These are phyloP conservation scores for Hypoxylon sp. DNA, from an alignment of 2,329 filamentous ascomycete species.

Conservation along the genomic window DNA sequence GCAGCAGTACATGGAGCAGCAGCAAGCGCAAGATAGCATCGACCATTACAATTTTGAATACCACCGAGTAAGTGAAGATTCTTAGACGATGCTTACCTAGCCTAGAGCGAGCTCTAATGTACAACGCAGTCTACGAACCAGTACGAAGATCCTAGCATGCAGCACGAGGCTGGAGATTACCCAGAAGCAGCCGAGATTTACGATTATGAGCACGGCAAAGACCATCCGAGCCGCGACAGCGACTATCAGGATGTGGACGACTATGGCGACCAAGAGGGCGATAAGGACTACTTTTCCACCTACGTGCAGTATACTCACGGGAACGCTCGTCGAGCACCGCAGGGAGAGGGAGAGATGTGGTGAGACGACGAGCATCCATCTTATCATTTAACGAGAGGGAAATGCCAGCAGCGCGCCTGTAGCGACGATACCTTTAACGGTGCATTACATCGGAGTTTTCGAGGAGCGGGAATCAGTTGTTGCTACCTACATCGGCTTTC, in stretches of 20 bases:
- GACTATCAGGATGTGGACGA: constrained; percentile 48
- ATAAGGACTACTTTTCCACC: constrained; percentile 43
- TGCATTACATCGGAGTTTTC: constrained; percentile 29
- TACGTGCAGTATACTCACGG: constrained; percentile 38
- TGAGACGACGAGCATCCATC: constrained; percentile 39
- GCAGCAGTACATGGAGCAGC: constrained; percentile 57
- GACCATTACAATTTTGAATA: constrained; percentile 63
- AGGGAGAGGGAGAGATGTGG: constrained; percentile 55
- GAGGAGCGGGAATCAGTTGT: constrained; percentile 7
- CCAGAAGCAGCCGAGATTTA: constrained; percentile 62
- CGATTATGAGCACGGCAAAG: constrained; percentile 58
- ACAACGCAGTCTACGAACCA: constrained; percentile 52
- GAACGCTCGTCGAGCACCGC: constrained; percentile 36
- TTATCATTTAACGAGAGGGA: neutral
- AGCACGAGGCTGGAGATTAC: constrained; percentile 56
- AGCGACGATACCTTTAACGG: constrained; percentile 7
- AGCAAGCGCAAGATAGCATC: constrained; percentile 53
- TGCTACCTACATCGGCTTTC: constrained; percentile 2
- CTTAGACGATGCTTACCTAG: neutral
- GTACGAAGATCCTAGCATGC: constrained; percentile 54
- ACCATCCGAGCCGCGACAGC: constrained; percentile 51
- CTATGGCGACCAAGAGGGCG: constrained; percentile 41
- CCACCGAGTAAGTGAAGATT: constrained; percentile 56
- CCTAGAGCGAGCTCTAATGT: constrained; percentile 14
- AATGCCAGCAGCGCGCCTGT: constrained; percentile 7